Evolutionary conservation across 768 basidiomycete genomes (phyloP).

Genomic region (Leccinum variicolor): DNA sequence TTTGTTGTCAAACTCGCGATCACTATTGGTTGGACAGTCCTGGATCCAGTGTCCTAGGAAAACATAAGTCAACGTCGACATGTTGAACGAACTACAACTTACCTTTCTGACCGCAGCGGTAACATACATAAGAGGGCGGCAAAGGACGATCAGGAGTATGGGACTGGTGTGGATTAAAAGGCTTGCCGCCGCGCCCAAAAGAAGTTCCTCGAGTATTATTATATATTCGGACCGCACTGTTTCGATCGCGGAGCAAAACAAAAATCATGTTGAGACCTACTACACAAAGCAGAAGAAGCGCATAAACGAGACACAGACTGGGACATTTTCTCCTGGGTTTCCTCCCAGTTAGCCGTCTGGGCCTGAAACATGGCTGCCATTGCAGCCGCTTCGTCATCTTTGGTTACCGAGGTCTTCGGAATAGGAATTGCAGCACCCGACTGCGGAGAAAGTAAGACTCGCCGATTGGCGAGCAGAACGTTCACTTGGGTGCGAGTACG

Average conservation of each 20-base stretch:
- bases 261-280: slow-evolving; percentile 73
- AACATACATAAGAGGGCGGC: slow-evolving; percentile 96
- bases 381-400: slow-evolving; percentile 87
- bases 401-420: slow-evolving; percentile 43
- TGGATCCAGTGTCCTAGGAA: slow-evolving; percentile 96
- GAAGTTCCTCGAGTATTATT: slow-evolving; percentile 63
- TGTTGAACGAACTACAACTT: slow-evolving; percentile 14
- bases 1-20: slow-evolving; percentile 90
- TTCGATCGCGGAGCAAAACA: slow-evolving; percentile 34
- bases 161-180: slow-evolving; percentile 39
- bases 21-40: slow-evolving; percentile 96
- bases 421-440: slow-evolving; percentile 33
- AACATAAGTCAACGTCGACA: slow-evolving; percentile 3
- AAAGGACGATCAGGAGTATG: slow-evolving; percentile 72
- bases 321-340: slow-evolving; percentile 99
- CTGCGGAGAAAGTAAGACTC: slow-evolving; percentile 30
- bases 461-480: slow-evolving; percentile 19
- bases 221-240: slow-evolving; percentile 68
- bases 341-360: slow-evolving; percentile 94
- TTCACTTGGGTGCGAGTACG: slow-evolving; percentile 31
- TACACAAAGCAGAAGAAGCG: slow-evolving; percentile 57
- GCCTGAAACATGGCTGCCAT: slow-evolving; percentile 99
- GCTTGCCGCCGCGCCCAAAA: slow-evolving; percentile 60
- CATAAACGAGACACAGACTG: slow-evolving; percentile 79
- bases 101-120: slow-evolving; percentile 98